A percentile compares a stretch with the other conserved stretches of the same genome.
Conservation (phyloP, 192 early-diverging fungal species). For the Linnemannia schmuckeri region DNA sequence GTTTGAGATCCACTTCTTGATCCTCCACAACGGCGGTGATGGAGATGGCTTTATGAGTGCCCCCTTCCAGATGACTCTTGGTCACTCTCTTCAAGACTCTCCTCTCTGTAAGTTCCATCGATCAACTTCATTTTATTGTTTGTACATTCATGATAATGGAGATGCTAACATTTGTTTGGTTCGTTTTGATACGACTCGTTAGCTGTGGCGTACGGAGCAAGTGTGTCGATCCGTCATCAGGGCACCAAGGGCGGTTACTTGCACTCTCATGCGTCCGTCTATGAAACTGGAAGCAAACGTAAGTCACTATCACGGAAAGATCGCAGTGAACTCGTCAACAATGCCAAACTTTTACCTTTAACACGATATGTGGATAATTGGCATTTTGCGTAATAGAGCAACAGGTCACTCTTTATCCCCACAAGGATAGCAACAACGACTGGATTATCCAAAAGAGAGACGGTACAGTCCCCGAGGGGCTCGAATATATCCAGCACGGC, state of each 20-base stretch:
- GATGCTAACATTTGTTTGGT: constrained; percentile 37
- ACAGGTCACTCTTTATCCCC: constrained; percentile 62
- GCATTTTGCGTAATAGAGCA: constrained; percentile 43
- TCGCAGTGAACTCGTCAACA: constrained; percentile 53
- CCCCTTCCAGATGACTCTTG: constrained; percentile 89
- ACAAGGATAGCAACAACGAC: constrained; percentile 89
- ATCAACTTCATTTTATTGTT: background rate
- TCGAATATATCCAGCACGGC: constrained; percentile 73
- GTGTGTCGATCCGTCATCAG: constrained; percentile 74
- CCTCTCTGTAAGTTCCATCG: constrained; percentile 35
- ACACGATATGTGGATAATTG: constrained; percentile 62
- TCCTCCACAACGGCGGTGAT: constrained; percentile 83
- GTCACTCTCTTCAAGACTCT: constrained; percentile 68
- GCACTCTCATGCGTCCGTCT: constrained; percentile 76
- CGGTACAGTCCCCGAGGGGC: constrained; percentile 46
- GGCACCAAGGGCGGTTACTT: constrained; percentile 82
- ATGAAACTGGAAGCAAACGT: constrained; percentile 85
- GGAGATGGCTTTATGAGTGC: constrained; percentile 95
- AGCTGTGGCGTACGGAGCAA: constrained; percentile 76
- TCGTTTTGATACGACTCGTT: background rate
- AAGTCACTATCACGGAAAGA: constrained; percentile 25
- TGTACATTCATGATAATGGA: background rate
- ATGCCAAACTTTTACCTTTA: constrained; percentile 86
- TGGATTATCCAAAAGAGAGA: constrained; percentile 71
- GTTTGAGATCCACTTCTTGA: constrained; percentile 92